Base-by-base conservation (phyloP, 805 yeast genomes). In the Candida suzukii region DNA sequence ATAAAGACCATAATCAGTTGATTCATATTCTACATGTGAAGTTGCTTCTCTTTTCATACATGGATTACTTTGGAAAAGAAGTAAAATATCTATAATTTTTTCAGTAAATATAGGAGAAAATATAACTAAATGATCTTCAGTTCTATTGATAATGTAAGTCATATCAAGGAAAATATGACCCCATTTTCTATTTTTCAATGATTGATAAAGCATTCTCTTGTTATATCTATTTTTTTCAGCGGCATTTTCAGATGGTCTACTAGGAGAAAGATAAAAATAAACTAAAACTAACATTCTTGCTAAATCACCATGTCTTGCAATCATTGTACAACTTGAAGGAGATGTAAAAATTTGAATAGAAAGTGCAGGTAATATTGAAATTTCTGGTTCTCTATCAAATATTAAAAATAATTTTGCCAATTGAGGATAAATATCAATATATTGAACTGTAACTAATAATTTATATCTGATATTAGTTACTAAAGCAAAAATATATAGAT, bases 301-400 rank as follows among this genome's bases (percentile, higher is more conserved):
- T 18, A 83, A 61, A 46, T 81, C 86, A 9, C 87, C 87, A 50
- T 79, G 83, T 25, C 67, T 60, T 7, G 79, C 70, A 21, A 85
- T 74, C 22, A 76, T 64, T 1, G 75, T 73, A 0, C 95, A 80
- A 48, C 83, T 81, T 0, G 88, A 75, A 0, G 97, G 96, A 41
- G 95, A 83, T 0, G 97, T 90, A 60, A 88, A 88, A 19, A 93
- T 64, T 61, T 93, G 99, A 0, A 91, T 80, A 0, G 95, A 79
- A 18, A 91, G 63, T 30, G 81, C 76, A 30, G 80, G 73, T 66
- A 90, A 70, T 3, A 85, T 71, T 12, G 91, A 86, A 41, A 76
- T 63, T 50, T 88, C 96, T 0, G 96, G 95, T 54, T 93, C 98
- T 45, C 96, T 71, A 54, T 93, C 99, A 47, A 78, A 66, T 0